These are phyloP conservation scores for Suhomyces anneliseae DNA, from an alignment of 1,139 yeast genomes.

Conservation along the genomic window DNA sequence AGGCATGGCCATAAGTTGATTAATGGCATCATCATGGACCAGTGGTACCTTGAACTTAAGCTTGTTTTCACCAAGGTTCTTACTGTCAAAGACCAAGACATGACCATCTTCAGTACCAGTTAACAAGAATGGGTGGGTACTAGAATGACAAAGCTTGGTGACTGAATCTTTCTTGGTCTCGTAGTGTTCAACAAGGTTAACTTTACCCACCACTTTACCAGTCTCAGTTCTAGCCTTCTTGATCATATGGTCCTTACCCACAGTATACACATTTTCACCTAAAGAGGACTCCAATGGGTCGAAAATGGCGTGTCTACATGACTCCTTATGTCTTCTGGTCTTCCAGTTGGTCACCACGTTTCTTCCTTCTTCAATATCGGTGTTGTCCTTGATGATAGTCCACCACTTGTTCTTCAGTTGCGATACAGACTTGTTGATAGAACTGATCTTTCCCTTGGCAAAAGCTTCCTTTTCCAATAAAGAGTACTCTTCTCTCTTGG, in stretches of 20 bases:
- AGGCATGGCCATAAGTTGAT: constrained; percentile 67
- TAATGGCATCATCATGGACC: constrained; percentile 75
- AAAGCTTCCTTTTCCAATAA: constrained; percentile 27
- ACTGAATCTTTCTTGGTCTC: constrained; percentile 35
- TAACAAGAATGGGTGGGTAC: constrained; percentile 63
- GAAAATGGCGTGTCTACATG: constrained; percentile 74
- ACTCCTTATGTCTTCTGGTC: constrained; percentile 87
- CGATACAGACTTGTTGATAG: constrained; percentile 34
- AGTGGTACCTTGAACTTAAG: constrained; percentile 44
- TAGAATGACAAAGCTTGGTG: constrained; percentile 64
- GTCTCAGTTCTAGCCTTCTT: constrained; percentile 72
- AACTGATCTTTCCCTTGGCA: constrained; percentile 27
- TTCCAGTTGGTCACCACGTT: constrained; percentile 61
- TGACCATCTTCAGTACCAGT: constrained; percentile 83
- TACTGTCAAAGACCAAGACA: constrained; percentile 61
- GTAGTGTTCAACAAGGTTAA: constrained; percentile 28
- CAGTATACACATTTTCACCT: constrained; percentile 61
- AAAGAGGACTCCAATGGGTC: constrained; percentile 49
- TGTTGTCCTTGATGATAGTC: constrained; percentile 43
- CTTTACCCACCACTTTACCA: constrained; percentile 73
- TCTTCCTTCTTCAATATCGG: constrained; percentile 28
- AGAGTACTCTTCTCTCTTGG: constrained; percentile 19
- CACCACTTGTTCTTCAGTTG: constrained; percentile 50
- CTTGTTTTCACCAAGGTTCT: constrained; percentile 38
- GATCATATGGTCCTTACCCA: constrained; percentile 78